Conservation (phyloP, 371 early-diverging fungal genomes). For the Parasitella parasitica region DNA sequence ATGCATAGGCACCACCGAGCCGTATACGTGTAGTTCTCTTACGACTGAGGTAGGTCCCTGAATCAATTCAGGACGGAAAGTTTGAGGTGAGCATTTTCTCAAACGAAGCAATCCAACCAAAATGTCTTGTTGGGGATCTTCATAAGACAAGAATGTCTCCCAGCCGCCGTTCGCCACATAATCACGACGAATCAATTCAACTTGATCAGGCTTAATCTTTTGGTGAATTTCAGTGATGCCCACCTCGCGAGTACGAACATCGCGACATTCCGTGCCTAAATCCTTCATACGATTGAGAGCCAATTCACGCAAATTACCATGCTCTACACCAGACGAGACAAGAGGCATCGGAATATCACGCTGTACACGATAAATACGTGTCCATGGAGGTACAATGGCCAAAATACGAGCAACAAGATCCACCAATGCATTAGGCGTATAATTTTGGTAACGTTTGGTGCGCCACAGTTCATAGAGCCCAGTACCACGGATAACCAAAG, state of each 20-base stretch:
- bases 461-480: slow-evolving; percentile 99
- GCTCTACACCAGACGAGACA: slow-evolving; percentile 99
- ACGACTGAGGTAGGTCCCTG: slow-evolving; percentile 90
- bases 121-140: slow-evolving; percentile 98
- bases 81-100: slow-evolving; percentile 90
- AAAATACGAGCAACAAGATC: slow-evolving; percentile 98
- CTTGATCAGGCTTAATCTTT: slow-evolving; percentile 92
- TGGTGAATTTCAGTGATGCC: slow-evolving; percentile 99
- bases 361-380: slow-evolving; percentile 99
- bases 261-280: slow-evolving; percentile 96
- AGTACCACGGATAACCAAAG: slow-evolving; percentile 99
- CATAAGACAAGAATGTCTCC: slow-evolving; percentile 99
- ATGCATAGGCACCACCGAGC: slow-evolving; percentile 97
- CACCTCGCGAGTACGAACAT: slow-evolving; percentile 99
- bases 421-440: slow-evolving; percentile 97
- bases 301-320: slow-evolving; percentile 98
- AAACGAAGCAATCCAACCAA: slow-evolving; percentile 97
- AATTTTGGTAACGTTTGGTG: slow-evolving; percentile 98
- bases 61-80: slow-evolving; percentile 95
- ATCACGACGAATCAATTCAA: slow-evolving; percentile 98
- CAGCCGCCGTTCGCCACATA: slow-evolving; percentile 99
- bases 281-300: slow-evolving; percentile 98
- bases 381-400: slow-evolving; percentile 99
- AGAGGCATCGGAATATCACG: slow-evolving; percentile 99
- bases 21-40: slow-evolving; percentile 99